Conservation (phyloP, 2,329 filamentous ascomycete genomes). For the Esteya vermicola region DNA sequence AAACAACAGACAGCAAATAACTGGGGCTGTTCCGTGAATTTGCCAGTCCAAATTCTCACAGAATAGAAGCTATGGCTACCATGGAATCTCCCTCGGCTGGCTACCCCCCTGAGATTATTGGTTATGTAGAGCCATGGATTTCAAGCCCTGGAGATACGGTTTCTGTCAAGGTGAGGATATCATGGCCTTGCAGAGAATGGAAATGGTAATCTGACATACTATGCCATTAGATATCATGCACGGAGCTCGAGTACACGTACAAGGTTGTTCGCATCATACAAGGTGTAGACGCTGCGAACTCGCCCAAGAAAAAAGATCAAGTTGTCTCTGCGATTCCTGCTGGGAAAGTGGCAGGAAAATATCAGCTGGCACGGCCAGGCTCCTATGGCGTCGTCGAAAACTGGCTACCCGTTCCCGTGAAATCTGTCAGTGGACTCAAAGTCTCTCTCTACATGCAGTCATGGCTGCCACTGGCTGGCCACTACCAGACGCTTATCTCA, state of each 20-base stretch:
- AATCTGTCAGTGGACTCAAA: neutral
- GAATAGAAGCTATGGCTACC: too few species aligned
- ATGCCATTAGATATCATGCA: slow-evolving; percentile 4
- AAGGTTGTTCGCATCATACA: slow-evolving; percentile 2
- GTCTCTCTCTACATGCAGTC: slow-evolving; percentile 2
- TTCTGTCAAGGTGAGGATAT: slow-evolving; percentile 1
- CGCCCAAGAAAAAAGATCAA: neutral
- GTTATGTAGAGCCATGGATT: slow-evolving; percentile 4
- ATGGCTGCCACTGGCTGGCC: neutral
- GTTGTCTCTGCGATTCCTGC: neutral
- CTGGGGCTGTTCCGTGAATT: too few species aligned
- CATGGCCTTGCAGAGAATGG: too few species aligned
- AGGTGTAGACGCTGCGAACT: neutral
- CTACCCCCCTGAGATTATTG: slow-evolving; percentile 4
- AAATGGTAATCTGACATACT: too few species aligned
- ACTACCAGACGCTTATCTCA: slow-evolving; percentile 1
- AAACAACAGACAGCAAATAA: too few species aligned
- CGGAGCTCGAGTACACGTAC: slow-evolving; percentile 1
- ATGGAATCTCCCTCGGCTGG: too few species aligned
- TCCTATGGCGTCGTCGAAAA: neutral
- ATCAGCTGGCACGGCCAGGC: neutral
- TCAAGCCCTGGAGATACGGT: slow-evolving; percentile 1
- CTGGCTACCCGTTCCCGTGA: neutral
- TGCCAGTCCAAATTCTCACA: too few species aligned
- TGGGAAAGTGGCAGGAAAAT: neutral